Percentiles rank a stretch among this genome's conserved stretches.
These are phyloP conservation scores for Daldinia eschscholtzii DNA, from an alignment of 2,329 filamentous ascomycete species.

Conservation along the genomic window DNA sequence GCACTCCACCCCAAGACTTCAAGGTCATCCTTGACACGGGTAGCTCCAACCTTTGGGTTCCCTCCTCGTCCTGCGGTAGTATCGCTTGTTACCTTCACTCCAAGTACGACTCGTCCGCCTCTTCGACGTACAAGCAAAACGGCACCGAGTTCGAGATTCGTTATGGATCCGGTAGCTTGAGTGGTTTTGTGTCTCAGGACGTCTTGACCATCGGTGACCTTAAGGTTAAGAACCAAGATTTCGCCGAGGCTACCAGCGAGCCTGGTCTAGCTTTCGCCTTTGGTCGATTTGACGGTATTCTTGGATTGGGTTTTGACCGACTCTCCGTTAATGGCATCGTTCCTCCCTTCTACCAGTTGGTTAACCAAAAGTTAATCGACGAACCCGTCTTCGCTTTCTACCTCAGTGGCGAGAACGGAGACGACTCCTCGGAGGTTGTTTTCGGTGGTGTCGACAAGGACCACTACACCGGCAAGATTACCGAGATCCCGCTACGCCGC, in stretches of 20 bases:
- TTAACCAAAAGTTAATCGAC: conserved; percentile 90
- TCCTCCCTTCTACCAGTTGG: conserved; percentile 96
- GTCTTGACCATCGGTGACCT: conserved; percentile 88
- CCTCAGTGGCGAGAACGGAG: conserved; percentile 78
- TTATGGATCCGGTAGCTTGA: conserved; percentile 95
- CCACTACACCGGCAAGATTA: conserved; percentile 87
- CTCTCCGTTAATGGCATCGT: conserved; percentile 97
- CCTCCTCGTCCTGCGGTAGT: conserved; percentile 87
- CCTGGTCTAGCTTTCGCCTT: conserved; percentile 98
- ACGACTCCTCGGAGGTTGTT: conserved; percentile 83
- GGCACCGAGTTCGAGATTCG: conserved; percentile 91
- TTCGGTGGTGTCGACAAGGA: conserved; percentile 90
- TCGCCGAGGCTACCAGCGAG: conserved; percentile 95
- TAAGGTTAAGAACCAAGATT: conserved; percentile 88
- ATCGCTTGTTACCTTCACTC: conserved; percentile 98
- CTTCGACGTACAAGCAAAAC: conserved; percentile 93
- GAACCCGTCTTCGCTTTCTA: conserved; percentile 97
- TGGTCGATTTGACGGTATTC: conserved; percentile 95
- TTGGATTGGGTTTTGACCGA: conserved; percentile 93
- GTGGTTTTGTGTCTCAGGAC: conserved; percentile 93
- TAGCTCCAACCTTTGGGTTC: conserved; percentile 99
- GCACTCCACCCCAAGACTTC: conserved; percentile 92
- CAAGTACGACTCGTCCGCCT: conserved; percentile 93
- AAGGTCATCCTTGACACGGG: conserved; percentile 99
- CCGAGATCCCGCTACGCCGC: conserved; percentile 92